These are phyloP conservation scores for Diplodia sapinea DNA, from an alignment of 2,329 filamentous ascomycete species.

Conservation along the genomic window DNA sequence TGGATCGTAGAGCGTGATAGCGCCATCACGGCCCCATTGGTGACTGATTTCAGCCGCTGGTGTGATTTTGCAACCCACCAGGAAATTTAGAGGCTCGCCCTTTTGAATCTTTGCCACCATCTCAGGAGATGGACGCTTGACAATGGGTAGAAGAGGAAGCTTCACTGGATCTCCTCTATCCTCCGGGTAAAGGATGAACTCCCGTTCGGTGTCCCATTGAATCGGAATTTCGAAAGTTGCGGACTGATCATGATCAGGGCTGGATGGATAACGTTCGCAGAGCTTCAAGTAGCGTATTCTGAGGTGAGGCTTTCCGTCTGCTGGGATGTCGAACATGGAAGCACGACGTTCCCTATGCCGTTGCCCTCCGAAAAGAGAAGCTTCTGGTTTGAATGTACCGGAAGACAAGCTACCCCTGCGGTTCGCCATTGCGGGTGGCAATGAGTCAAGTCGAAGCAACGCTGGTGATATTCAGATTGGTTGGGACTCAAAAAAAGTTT, in stretches of 20 bases:
- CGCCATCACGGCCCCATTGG: slow-evolving; percentile 9
- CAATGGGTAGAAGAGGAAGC: not conserved
- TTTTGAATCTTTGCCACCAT: not conserved
- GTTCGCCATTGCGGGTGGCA: not conserved
- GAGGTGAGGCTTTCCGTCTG: not conserved
- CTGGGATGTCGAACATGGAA: not conserved
- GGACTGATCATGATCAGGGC: not conserved
- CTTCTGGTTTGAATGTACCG: not conserved
- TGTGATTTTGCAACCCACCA: not conserved
- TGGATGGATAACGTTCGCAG: not conserved
- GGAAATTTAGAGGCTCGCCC: not conserved
- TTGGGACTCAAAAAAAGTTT: not conserved
- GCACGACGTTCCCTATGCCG: not conserved
- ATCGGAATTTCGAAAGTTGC: not conserved
- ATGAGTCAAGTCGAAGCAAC: too few species aligned
- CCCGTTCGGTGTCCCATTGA: slow-evolving; percentile 5
- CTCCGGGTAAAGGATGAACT: not conserved
- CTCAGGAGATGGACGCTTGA: not conserved
- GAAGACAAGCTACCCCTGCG: not conserved
- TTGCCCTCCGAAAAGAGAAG: not conserved
- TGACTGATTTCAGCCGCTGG: not conserved
- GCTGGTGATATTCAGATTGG: not conserved
- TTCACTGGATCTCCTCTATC: not conserved
- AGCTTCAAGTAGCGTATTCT: not conserved
- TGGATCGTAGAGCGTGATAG: slow-evolving; percentile 1